These are phyloP conservation scores for Colletotrichum cuscutae DNA, from an alignment of 2,329 filamentous ascomycete genomes.

Conservation along the genomic window DNA sequence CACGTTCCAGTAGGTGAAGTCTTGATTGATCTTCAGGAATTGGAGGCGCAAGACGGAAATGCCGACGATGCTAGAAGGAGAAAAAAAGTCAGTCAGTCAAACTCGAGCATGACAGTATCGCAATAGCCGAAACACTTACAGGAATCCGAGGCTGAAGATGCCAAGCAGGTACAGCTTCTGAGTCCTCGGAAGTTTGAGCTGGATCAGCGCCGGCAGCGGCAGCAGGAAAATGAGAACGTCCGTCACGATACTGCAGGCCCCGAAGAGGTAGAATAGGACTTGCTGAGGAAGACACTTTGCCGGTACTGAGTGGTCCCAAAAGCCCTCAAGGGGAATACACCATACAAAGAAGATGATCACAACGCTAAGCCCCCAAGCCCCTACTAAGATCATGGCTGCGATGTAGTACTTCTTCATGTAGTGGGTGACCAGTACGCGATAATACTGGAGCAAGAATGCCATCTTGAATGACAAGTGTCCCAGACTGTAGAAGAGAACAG, in stretches of 20 bases:
- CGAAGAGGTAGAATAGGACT: constrained; percentile 39
- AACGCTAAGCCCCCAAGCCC: constrained; percentile 40
- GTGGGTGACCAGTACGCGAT: constrained; percentile 44
- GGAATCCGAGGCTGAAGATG: constrained; percentile 43
- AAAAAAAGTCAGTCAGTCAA: neutral
- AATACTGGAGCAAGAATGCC: constrained; percentile 49
- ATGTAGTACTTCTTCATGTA: constrained; percentile 40
- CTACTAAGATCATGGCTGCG: constrained; percentile 39
- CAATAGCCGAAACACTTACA: constrained; percentile 34
- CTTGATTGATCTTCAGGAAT: constrained; percentile 31
- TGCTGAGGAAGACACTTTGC: constrained; percentile 36
- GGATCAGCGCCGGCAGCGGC: constrained; percentile 40
- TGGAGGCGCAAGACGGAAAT: constrained; percentile 40
- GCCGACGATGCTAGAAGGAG: constrained; percentile 35
- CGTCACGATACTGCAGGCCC: constrained; percentile 39
- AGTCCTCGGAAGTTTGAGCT: constrained; percentile 36
- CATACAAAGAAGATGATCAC: constrained; percentile 38
- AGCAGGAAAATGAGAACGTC: constrained; percentile 41
- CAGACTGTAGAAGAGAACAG: constrained; percentile 44
- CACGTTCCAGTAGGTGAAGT: constrained; percentile 38
- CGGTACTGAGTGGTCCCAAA: constrained; percentile 40
- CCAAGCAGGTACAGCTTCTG: constrained; percentile 40
- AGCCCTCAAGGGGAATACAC: constrained; percentile 40
- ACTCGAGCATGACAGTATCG: neutral
- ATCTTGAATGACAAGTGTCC: constrained; percentile 44